Evolutionary conservation across 2,329 filamentous ascomycete species (phyloP).

Genomic region (Fusarium agapanthi): DNA sequence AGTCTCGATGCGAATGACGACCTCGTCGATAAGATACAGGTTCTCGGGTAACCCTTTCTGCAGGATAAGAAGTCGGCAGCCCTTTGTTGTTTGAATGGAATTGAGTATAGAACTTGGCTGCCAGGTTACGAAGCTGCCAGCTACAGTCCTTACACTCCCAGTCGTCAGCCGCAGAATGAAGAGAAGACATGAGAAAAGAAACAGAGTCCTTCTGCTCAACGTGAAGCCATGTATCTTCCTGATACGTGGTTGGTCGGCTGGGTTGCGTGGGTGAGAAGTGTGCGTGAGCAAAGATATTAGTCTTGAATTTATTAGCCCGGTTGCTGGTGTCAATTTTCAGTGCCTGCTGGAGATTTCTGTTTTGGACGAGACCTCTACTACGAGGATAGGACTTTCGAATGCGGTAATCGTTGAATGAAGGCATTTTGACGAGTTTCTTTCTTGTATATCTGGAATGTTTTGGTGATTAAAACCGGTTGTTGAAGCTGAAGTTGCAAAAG

Average conservation of each 20-base stretch:
- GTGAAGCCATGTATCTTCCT: neutral
- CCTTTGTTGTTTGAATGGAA: neutral
- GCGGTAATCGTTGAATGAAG: neutral
- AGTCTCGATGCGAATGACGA: no score
- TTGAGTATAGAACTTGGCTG: neutral
- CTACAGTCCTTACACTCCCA: constrained; percentile 15
- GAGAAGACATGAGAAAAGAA: neutral
- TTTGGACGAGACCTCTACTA: neutral
- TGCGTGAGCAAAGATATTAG: neutral
- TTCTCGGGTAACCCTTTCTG: neutral
- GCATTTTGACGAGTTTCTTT: neutral
- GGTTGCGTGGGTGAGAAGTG: neutral
- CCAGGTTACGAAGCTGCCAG: constrained; percentile 3
- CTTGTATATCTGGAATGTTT: neutral
- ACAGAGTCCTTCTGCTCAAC: neutral
- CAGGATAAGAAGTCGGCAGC: neutral
- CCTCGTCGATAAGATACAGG: neutral
- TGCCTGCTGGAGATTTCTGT: neutral
- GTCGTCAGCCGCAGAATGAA: neutral
- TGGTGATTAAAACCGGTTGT: neutral
- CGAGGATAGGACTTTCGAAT: neutral
- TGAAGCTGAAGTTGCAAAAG: neutral
- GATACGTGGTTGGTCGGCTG: neutral
- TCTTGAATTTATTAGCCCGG: neutral
- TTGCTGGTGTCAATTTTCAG: neutral